Evolutionary conservation across 2,329 filamentous ascomycete genomes (phyloP).

Genomic region (Dendryphion nanum): DNA sequence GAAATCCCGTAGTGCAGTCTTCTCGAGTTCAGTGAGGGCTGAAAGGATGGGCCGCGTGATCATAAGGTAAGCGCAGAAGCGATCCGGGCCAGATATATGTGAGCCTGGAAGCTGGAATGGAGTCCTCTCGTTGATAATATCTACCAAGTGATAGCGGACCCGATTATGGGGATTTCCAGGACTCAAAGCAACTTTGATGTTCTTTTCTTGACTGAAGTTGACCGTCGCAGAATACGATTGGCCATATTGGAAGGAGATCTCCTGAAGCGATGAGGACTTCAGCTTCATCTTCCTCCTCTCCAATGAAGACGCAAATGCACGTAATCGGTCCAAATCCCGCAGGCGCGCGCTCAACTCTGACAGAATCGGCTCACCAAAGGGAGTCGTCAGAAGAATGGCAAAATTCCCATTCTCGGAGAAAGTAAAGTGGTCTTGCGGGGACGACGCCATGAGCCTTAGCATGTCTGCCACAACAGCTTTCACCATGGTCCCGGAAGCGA

Average conservation of each 20-base stretch:
- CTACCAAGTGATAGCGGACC: slow-evolving; percentile 58
- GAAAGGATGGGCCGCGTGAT: slow-evolving; percentile 64
- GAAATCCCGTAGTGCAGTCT: slow-evolving; percentile 36
- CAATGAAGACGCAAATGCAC: slow-evolving; percentile 68
- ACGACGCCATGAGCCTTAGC: slow-evolving; percentile 39
- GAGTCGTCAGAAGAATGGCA: slow-evolving; percentile 58
- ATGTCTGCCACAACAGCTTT: slow-evolving; percentile 33
- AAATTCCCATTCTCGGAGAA: slow-evolving; percentile 65
- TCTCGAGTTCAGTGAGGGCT: slow-evolving; percentile 61
- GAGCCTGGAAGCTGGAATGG: slow-evolving; percentile 57
- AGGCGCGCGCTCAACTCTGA: slow-evolving; percentile 60
- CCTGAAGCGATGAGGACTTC: slow-evolving; percentile 58
- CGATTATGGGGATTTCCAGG: slow-evolving; percentile 66
- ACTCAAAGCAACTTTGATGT: slow-evolving; percentile 60
- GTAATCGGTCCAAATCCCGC: slow-evolving; percentile 67
- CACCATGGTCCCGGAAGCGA: slow-evolving; percentile 40
- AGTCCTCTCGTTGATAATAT: slow-evolving; percentile 56
- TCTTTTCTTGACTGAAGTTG: slow-evolving; percentile 50
- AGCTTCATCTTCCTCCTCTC: slow-evolving; percentile 55
- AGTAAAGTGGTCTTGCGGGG: slow-evolving; percentile 59
- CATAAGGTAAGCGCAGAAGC: slow-evolving; percentile 58
- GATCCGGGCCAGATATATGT: slow-evolving; percentile 48
- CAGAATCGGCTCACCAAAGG: slow-evolving; percentile 60
- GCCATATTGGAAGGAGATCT: slow-evolving; percentile 68
- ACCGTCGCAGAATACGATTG: slow-evolving; percentile 56